phyloP scores from a whole-genome alignment of 2,329 filamentous ascomycete genomes.

The Thelonectria discophora region DNA sequence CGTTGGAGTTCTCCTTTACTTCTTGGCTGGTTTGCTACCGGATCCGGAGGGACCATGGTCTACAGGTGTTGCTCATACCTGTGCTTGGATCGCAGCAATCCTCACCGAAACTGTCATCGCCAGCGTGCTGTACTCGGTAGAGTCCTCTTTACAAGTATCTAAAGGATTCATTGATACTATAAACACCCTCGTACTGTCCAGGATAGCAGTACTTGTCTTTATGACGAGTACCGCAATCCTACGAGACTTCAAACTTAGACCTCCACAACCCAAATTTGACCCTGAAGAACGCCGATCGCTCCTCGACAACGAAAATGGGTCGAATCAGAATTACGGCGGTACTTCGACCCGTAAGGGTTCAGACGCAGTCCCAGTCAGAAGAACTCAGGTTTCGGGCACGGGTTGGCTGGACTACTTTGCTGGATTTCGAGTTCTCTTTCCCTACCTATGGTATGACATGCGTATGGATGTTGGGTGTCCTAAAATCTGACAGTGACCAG shows the following conservation, averaged over 20 bases:
- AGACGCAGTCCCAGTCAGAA: slow-evolving; percentile 28
- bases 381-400: slow-evolving; percentile 46
- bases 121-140: slow-evolving; percentile 45
- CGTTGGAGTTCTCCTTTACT: slow-evolving; percentile 53
- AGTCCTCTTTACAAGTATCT: slow-evolving; percentile 43
- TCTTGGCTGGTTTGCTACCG: slow-evolving; percentile 52
- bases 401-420: slow-evolving; percentile 58
- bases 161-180: slow-evolving; percentile 43
- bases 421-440: slow-evolving; percentile 55
- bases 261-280: slow-evolving; percentile 40
- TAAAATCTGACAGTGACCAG: slow-evolving; percentile 38
- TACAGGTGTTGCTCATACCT: slow-evolving; percentile 48
- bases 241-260: slow-evolving; percentile 45
- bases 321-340: slow-evolving; percentile 43
- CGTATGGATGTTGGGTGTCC: background rate
- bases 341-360: slow-evolving; percentile 17
- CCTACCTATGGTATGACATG: slow-evolving; percentile 53
- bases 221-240: slow-evolving; percentile 47
- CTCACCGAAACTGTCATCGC: slow-evolving; percentile 50
- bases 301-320: slow-evolving; percentile 50
- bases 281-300: slow-evolving; percentile 51
- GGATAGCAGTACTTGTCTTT: slow-evolving; percentile 46
- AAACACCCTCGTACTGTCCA: slow-evolving; percentile 44
- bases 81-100: slow-evolving; percentile 49
- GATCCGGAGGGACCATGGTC: slow-evolving; percentile 57